phyloP scores from a whole-genome alignment of 2,329 filamentous ascomycete genomes.

The Pseudocercospora fuligena region DNA sequence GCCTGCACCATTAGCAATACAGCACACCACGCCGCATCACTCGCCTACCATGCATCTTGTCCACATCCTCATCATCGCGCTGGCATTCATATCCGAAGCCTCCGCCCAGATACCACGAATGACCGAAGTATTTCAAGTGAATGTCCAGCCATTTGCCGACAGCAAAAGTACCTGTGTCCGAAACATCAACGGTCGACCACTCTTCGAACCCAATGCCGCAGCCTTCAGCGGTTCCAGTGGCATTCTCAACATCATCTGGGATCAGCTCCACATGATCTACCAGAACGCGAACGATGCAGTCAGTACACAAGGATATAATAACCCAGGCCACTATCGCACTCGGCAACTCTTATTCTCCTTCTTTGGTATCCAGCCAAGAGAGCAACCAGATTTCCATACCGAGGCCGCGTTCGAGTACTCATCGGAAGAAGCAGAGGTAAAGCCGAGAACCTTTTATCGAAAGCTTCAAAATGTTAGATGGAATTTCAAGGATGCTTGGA shows the following conservation, averaged over 20 bases:
- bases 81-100: too few species aligned
- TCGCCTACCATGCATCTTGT: neutral
- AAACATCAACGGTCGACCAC: neutral
- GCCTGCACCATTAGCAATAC: neutral
- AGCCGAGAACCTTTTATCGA: neutral
- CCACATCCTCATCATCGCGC: too few species aligned
- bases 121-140: neutral
- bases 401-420: neutral
- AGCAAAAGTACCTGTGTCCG: neutral
- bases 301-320: neutral
- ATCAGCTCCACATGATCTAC: neutral
- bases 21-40: neutral
- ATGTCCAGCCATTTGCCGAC: neutral
- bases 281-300: neutral
- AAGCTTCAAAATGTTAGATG: neutral
- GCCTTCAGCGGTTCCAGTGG: neutral
- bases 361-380: neutral
- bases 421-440: neutral
- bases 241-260: conserved; percentile 5
- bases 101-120: neutral
- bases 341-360: neutral
- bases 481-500: neutral
- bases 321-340: neutral
- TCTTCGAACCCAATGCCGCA: neutral
- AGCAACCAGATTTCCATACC: neutral